Conservation (phyloP, 176 grass and related monocot species). For the Carex cristatella region DNA sequence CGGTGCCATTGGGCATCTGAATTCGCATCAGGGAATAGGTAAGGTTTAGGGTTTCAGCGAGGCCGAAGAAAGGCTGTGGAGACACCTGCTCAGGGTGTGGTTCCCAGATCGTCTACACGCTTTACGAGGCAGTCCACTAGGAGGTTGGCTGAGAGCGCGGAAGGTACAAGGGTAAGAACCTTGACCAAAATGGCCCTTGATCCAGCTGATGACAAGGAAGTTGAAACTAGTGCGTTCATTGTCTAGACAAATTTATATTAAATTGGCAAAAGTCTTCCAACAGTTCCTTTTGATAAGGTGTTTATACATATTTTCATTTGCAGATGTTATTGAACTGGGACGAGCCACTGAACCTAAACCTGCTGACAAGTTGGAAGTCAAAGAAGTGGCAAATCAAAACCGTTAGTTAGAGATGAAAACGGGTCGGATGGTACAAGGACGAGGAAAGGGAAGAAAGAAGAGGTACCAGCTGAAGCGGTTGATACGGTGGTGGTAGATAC, state of each 20-base stretch:
- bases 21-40: no score
- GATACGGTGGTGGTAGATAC: no score
- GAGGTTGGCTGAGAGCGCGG: not conserved
- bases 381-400: not conserved
- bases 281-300: not conserved
- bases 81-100: not conserved
- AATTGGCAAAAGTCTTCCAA: not conserved
- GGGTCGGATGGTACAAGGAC: no score
- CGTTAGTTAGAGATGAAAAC: not conserved
- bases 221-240: not conserved
- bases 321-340: not conserved
- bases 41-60: not conserved
- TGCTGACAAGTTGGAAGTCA: not conserved
- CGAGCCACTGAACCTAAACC: not conserved
- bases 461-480: no score
- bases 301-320: not conserved
- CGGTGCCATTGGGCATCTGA: no score
- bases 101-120: not conserved
- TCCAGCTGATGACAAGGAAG: conserved; percentile 26
- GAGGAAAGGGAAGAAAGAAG: no score
- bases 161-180: conserved; percentile 12
- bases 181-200: conserved; percentile 27
- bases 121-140: conserved; percentile 20
- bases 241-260: not conserved
- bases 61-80: conserved; percentile 21